Conservation (phyloP, 2,329 filamentous ascomycete species). For the Teratosphaeriaceae sp. region DNA sequence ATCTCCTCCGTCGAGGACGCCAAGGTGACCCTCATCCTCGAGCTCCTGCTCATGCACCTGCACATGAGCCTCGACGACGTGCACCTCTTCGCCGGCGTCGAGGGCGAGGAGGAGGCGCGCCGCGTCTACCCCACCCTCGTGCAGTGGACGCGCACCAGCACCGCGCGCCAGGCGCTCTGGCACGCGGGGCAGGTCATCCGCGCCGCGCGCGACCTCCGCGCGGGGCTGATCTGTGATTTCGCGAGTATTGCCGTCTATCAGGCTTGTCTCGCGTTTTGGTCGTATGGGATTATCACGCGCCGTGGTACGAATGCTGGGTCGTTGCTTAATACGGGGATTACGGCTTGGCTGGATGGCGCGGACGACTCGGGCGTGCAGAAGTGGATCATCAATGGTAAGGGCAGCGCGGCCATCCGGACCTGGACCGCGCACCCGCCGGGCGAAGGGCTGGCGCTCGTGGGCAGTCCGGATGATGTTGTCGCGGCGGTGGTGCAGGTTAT, state of each 20-base stretch:
- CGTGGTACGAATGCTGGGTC: constrained; percentile 35
- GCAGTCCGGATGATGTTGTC: constrained; percentile 55
- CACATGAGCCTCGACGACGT: constrained; percentile 59
- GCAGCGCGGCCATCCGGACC: constrained; percentile 25
- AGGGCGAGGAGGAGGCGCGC: constrained; percentile 59
- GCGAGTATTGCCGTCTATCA: constrained; percentile 64
- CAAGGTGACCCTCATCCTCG: constrained; percentile 34
- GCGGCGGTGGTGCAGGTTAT: constrained; percentile 52
- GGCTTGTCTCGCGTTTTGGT: constrained; percentile 62
- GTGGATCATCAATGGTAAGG: constrained; percentile 29
- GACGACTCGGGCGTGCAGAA: constrained; percentile 46
- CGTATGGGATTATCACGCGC: constrained; percentile 53
- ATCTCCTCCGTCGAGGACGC: constrained; percentile 32
- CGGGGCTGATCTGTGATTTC: constrained; percentile 47
- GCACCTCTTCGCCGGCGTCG: constrained; percentile 61
- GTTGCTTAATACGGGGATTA: constrained; percentile 32
- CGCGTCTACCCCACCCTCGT: constrained; percentile 52
- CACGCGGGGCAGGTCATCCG: constrained; percentile 62
- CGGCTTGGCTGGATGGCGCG: constrained; percentile 48
- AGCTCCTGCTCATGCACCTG: constrained; percentile 56
- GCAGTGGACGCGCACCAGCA: constrained; percentile 51
- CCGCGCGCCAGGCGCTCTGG: constrained; percentile 57
- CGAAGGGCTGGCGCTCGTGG: constrained; percentile 33
- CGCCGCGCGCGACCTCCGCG: constrained; percentile 44
- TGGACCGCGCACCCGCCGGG: constrained; percentile 16